Evolutionary conservation across 2,329 filamentous ascomycete species (phyloP), one percentile per base, ranked within the genome.

Genomic region (Microdochium trichocladiopsis): DNA sequence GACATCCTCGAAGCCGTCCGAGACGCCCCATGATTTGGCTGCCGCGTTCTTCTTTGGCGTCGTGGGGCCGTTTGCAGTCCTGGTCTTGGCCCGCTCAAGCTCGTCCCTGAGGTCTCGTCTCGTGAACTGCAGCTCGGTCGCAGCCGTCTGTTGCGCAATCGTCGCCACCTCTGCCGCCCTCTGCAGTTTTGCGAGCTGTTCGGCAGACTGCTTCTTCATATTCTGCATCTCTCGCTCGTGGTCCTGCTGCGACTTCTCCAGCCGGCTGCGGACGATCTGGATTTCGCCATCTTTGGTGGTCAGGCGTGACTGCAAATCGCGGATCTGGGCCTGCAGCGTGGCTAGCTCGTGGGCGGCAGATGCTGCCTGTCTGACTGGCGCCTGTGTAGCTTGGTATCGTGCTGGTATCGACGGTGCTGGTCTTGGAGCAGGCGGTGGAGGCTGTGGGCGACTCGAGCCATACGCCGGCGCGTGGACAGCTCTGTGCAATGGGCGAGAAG

Each of bases 1-100:
- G 56, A 82, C 72, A 54, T 89, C 83, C 54, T 92, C 87, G 60
- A 94, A 94, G 0, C 89, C 89, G 67, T 94, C 89, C 1, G 86
- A 79, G 49, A 87, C 72, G 1, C 78, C 74, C 68, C 80, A 80
- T 1, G 72, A 68, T 63, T 78, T 83, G 25, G 75, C 67, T 1
- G 69, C 63, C 58, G 71, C 75, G 25, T 75, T 76, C 64, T 82
- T 85, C 61, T 77, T 88, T 2, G 85, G 84, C 0, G 87, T 89
- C 1, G 73, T 76, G 0, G 69, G 23, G 8, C n/a, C 25, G 23
- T 25, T 63, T 0, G 71, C 69, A 50, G 64, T 70, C 60, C 73
- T 80, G 52, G 80, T 65, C 57, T 71, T 76, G 50, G 68, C 73
- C 58, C 66, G 76, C 24, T 59, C 59, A 6, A 66, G 59, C 66